These are phyloP conservation scores for Yamadazyma philogaea DNA, from an alignment of 805 yeast species.

Conservation along the genomic window DNA sequence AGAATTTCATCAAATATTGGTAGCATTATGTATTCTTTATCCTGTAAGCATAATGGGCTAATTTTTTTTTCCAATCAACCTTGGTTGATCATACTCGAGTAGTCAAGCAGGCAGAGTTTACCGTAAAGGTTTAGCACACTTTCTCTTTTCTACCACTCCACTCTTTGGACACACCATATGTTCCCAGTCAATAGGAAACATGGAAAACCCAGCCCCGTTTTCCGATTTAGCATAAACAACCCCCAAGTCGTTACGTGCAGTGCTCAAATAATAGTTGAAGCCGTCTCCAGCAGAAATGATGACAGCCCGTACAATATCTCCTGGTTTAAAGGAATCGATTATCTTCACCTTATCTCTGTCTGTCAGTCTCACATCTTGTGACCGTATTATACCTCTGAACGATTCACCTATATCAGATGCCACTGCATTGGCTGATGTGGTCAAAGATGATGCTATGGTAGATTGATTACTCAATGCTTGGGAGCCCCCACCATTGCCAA, in stretches of 20 bases:
- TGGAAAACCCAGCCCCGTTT: slow-evolving; percentile 64
- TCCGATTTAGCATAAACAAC: slow-evolving; percentile 82
- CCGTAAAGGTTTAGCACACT: slow-evolving; percentile 72
- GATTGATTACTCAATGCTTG: slow-evolving; percentile 34
- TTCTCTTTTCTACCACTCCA: slow-evolving; percentile 74
- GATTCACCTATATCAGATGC: slow-evolving; percentile 80
- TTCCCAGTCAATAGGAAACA: slow-evolving; percentile 95
- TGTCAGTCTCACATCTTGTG: slow-evolving; percentile 86
- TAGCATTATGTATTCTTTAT: too few relatives aligned
- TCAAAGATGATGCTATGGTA: slow-evolving; percentile 40
- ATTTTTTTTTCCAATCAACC: not conserved
- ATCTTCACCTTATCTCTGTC: slow-evolving; percentile 86
- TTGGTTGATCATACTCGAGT: too few relatives aligned
- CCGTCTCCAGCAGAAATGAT: slow-evolving; percentile 94
- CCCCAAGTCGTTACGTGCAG: slow-evolving; percentile 89
- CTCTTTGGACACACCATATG: slow-evolving; percentile 79
- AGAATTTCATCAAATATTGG: too few relatives aligned
- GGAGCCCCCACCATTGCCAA: slow-evolving; percentile 54
- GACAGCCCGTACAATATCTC: slow-evolving; percentile 84
- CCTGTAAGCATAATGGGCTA: not conserved
- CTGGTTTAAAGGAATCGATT: slow-evolving; percentile 79
- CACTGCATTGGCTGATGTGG: slow-evolving; percentile 31
- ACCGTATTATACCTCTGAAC: slow-evolving; percentile 79
- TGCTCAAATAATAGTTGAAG: slow-evolving; percentile 79
- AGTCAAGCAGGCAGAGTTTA: too few relatives aligned